These are phyloP conservation scores for Yamadazyma dendronema DNA, from an alignment of 1,139 yeast species.

Conservation along the genomic window DNA sequence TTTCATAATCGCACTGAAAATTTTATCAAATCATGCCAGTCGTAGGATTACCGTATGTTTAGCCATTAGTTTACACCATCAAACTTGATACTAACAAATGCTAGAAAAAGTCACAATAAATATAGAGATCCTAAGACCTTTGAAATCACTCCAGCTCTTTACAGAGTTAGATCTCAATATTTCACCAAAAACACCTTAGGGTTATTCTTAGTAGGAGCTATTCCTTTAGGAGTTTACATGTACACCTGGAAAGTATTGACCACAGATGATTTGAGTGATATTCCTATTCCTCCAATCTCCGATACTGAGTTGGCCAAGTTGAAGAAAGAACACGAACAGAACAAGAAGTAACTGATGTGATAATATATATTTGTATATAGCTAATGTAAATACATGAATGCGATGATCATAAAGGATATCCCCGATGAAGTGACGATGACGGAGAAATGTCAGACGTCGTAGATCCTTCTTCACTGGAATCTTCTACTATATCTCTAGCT, in stretches of 20 bases:
- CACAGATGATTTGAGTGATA: conserved; percentile 82
- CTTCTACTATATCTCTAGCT: neutral
- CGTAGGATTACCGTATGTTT: conserved; percentile 40
- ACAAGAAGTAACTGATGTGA: no score
- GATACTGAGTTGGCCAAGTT: conserved; percentile 73
- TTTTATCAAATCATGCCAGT: conserved; percentile 25
- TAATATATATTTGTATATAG: neutral
- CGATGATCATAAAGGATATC: conserved; percentile 11
- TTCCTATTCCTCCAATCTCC: conserved; percentile 89
- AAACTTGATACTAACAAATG: conserved; percentile 6
- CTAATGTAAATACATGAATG: conserved; percentile 1
- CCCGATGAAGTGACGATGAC: conserved; percentile 7
- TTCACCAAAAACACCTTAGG: conserved; percentile 72
- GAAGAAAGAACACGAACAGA: conserved; percentile 59
- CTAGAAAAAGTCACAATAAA: conserved; percentile 29
- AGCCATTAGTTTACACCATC: neutral
- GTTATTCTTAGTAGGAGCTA: conserved; percentile 54
- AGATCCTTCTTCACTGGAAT: neutral
- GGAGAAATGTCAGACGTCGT: neutral
- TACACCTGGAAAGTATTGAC: conserved; percentile 68
- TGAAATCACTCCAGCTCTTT: conserved; percentile 91
- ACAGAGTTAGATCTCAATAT: conserved; percentile 84
- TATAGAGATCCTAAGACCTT: conserved; percentile 78
- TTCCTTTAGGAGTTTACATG: conserved; percentile 67
- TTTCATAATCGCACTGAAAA: neutral